These are phyloP conservation scores for Macrotyloma uniflorum DNA, from an alignment of 306 rosid species.

Conservation along the genomic window DNA sequence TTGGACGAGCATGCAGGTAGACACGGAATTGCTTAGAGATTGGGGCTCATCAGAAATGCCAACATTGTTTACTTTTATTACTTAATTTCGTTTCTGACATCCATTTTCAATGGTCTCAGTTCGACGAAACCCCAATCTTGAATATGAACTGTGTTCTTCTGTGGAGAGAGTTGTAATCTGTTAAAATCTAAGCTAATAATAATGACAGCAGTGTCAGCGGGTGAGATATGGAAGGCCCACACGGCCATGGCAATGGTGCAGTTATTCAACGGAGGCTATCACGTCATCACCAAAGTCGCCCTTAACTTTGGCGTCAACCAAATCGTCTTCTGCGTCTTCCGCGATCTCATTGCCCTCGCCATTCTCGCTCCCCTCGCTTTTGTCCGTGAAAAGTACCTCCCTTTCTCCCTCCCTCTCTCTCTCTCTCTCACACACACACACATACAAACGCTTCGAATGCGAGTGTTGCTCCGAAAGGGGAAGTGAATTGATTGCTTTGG, in stretches of 20 bases:
- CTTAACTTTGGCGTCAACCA: conserved; percentile 88
- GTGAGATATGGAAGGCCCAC: conserved; percentile 74
- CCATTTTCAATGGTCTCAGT: background rate
- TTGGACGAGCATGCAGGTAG: background rate
- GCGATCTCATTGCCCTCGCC: conserved; percentile 78
- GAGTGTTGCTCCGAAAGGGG: background rate
- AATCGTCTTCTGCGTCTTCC: conserved; percentile 83
- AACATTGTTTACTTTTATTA: background rate
- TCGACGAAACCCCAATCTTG: background rate
- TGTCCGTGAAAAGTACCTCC: conserved; percentile 67
- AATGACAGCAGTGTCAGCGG: conserved; percentile 44
- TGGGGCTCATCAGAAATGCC: background rate
- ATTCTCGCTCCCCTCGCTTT: conserved; percentile 86
- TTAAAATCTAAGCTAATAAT: background rate
- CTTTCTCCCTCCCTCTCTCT: background rate
- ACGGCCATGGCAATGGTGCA: conserved; percentile 75
- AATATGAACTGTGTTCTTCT: background rate
- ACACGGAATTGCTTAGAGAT: background rate
- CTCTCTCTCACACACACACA: no score
- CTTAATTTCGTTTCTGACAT: background rate
- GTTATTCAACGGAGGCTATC: conserved; percentile 83
- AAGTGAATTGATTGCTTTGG: background rate
- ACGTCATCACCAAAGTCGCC: conserved; percentile 86
- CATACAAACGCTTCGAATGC: no score
- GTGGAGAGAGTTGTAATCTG: background rate